Evolutionary conservation across 306 rosid species (phyloP), one percentile per base, ranked within the genome.

Genomic region (Vigna mungo): DNA sequence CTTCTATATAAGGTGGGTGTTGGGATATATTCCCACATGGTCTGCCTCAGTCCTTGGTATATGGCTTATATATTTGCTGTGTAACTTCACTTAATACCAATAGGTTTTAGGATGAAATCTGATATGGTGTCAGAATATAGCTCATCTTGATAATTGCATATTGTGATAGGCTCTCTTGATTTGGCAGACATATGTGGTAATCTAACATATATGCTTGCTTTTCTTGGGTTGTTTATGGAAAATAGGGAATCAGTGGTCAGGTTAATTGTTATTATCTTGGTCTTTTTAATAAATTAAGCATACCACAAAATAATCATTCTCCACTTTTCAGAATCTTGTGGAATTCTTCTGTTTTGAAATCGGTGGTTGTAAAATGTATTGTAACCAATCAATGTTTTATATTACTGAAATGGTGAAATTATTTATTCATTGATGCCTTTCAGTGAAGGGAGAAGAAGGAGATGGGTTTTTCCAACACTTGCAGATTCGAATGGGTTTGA

Each of bases 381-480:
- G 39, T 80, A 37, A 68, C 51, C 47, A 56, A 10, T 66, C 17
- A 55, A 36, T 67, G 37, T 66, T 54, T 20, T 72, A 15, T 73
- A 9, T 59, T 80, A 10, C 76, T 61, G 32, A 75, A 76, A 61
- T 83, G 53, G 56, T 6, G 6, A 62, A 64, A 36, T 17, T 15
- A 64, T 64, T 34, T 64, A n/a, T 58, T 84, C 47, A 47, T 63
- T 78, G 73, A 63, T 77, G 58, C 54, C 48, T 80, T 88, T 84
- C 89, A 94, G 98, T 88, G 97, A 94, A 88, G 98, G 96, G 87
- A 92, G 93, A 83, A 88, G 97, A 81, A 90, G 97, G 81, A 88
- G 87, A 80, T 92, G 98, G 98, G 86, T 89, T 54, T 94, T 94
- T 79, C 97, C 98, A 58, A 84, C 87, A 32, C 89, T 94, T n/a